Evolutionary conservation across 257 asterid genomes (phyloP), one percentile per base, ranked within the genome.

Genomic region (Solanum virginianum): DNA sequence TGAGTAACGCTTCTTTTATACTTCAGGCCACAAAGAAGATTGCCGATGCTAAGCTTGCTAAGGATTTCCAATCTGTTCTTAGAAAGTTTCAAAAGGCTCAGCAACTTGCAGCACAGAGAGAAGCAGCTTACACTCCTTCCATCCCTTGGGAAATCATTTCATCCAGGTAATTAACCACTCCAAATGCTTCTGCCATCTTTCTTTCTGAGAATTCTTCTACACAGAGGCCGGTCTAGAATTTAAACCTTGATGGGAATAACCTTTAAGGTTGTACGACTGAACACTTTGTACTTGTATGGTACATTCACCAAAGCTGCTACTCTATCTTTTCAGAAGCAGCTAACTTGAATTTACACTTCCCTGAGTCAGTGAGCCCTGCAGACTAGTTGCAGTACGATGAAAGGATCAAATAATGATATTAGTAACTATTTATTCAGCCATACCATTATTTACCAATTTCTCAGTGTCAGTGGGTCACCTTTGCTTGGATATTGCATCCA

Each of bases 1-100:
- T 20, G 9, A 49, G 22, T 14, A 56, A 65, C 16, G 55, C 56
- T 15, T 14, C 11, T 62, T 47, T 70, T 84, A n/a, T n/a, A 63
- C 55, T 89, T 85, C 93, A 96, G 99, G 92, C 93, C 63, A 93
- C 90, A 93, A 94, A 93, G 94, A 96, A 93, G 90, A 88, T 96
- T 43, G 87, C 98, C 10, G 97, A 96, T 89, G 98, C 95, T 54
- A 95, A 94, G 90, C 99, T 94, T 89, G 98, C 98, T 59, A 95
- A 92, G 90, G 99, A 95, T 88, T 94, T 95, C 88, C 95, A 95
- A 93, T 93, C 97, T 24, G 95, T 95, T 45, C 87, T 95, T 79
- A 94, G 94, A 87, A 98, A 94, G 92, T 95, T 93, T 86, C 99
- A 95, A 72, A 89, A 87, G 86, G 89, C 90, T 54, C 92, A 90